Base-by-base conservation (phyloP, 257 asterid genomes). In the Capsicum rhomboideum region DNA sequence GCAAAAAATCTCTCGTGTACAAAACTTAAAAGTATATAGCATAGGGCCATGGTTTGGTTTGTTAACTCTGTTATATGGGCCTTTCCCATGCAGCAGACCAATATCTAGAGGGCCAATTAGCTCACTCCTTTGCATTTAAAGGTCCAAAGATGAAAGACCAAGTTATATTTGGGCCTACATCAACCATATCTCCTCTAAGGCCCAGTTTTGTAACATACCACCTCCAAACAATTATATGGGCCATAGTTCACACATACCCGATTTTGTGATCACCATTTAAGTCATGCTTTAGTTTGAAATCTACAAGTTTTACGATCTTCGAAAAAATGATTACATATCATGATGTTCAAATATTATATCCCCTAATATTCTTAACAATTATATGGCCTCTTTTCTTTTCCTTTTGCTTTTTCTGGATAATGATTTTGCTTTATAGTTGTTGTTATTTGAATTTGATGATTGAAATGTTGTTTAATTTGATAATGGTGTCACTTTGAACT, bases 401-500 rank as follows among this genome's bases (percentile, higher is more conserved):
- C 9, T 69, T 69, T 20, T 6, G 3, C 9, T 18, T 40, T 56
- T 40, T n/a, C 1, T 10, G 3, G 1, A 11, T 6, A 1, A 13
- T 6, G 11, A 20, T 40, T 23, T 69, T 10, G 4, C 78, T 18
- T 18, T 56, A 9, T 58, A 53, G 2, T 53, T 53, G 5, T 7
- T 16, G 29, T 58, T 58, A 2, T n/a, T 9, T 58, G 9, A 53
- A 21, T n/a, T 9, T 58, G 1, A 21, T 8, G 29, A 9, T 58
- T 0, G 14, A 56, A 56, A 56, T 18, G 10, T 7, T 18, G 1
- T 20, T 2, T 56, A 8, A 56, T n/a, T 56, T 56, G 3, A 8
- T 34, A 23, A 17, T 14, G 9, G 1, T 9, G 28, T 16, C 21
- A 64, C 46, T 16, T 2, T 7, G 0, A 0, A 34, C 3, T 34